Conservation (phyloP, 768 basidiomycete genomes). For the Boletellus emodensis region DNA sequence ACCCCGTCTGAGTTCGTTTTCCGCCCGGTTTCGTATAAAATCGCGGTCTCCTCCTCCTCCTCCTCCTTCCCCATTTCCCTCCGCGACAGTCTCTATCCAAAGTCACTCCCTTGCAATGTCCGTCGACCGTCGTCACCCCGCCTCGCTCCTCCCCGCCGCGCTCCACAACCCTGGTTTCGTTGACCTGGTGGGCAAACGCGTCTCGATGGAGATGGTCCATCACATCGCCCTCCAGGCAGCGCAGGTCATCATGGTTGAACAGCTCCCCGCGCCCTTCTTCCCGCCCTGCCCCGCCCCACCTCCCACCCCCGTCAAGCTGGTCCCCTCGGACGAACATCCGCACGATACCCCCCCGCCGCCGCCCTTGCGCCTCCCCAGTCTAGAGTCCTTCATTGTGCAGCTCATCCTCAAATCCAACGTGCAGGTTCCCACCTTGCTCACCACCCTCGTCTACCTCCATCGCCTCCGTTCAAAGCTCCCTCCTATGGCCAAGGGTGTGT, state of each 20-base stretch:
- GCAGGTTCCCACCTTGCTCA: slow-evolving; percentile 84
- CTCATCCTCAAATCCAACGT: slow-evolving; percentile 82
- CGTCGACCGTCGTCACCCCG: slow-evolving; percentile 54
- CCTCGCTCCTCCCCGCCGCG: slow-evolving; percentile 74
- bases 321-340: slow-evolving; percentile 32
- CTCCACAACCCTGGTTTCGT: slow-evolving; percentile 80
- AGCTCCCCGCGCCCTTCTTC: slow-evolving; percentile 34
- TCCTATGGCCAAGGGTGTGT: slow-evolving; percentile 76
- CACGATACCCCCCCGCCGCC: slow-evolving; percentile 20
- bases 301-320: slow-evolving; percentile 51
- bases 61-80: slow-evolving; percentile 18
- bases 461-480: slow-evolving; percentile 79
- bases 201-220: slow-evolving; percentile 81
- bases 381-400: slow-evolving; percentile 81
- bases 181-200: slow-evolving; percentile 69
- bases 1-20: slow-evolving; percentile 19
- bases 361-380: slow-evolving; percentile 47
- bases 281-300: slow-evolving; percentile 61
- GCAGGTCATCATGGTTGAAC: slow-evolving; percentile 69
- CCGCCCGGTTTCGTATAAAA: background rate
- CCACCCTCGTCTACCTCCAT: slow-evolving; percentile 89
- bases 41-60: slow-evolving; percentile 1
- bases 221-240: slow-evolving; percentile 78
- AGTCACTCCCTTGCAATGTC: slow-evolving; percentile 36
- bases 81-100: slow-evolving; percentile 29